Base-by-base conservation (phyloP, 306 rosid species). In the Vigna radiata region DNA sequence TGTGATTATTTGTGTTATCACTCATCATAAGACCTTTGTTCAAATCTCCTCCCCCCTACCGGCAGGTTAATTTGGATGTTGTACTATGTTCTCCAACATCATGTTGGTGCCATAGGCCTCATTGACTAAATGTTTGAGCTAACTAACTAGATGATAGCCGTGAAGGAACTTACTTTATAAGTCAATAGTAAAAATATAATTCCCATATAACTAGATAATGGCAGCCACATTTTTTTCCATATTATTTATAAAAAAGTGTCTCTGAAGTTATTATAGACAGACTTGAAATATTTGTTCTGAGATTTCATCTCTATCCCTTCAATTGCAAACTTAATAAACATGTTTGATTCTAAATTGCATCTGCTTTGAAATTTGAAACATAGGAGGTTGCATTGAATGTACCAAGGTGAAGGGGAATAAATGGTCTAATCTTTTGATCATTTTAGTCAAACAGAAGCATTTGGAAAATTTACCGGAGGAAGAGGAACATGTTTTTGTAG, bases 121-220 rank as follows among this genome's bases (percentile, higher is more conserved):
- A 41, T 65, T 61, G 61, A 47, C 65, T 8, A 36, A 63, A 44
- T 76, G 73, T 23, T 39, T 37, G 66, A n/a, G 31, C 59, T 67
- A 41, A 17, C 59, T 47, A 27, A 46, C 61, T 12, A 31, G 36
- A 68, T 56, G 27, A 68, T 56, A 77, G 60, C 37, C 18, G 33
- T 13, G 27, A 47, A 77, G 16, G 23, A 68, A 29, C 39, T 41
- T n/a, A 27, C 43, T 15, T 15, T 56, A 56, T 68, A 68, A 27
- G 44, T 77, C 46, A 67, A 56, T 39, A 68, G 55, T 55, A 68
- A 23, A 64, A 68, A 68, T 77, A 58, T 29, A 29, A 60, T 48
- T 60, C 21, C 39, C 47, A 41, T 29, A 31, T 61, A 10, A n/a
- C 58, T 27, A 12, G 56, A 23, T 11, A 14, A 72, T 55, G 77